A percentile compares a stretch with the other conserved stretches of the same genome.
These are phyloP conservation scores for Trichocomaceae sp. DNA, from an alignment of 2,329 filamentous ascomycete species.

Conservation along the genomic window DNA sequence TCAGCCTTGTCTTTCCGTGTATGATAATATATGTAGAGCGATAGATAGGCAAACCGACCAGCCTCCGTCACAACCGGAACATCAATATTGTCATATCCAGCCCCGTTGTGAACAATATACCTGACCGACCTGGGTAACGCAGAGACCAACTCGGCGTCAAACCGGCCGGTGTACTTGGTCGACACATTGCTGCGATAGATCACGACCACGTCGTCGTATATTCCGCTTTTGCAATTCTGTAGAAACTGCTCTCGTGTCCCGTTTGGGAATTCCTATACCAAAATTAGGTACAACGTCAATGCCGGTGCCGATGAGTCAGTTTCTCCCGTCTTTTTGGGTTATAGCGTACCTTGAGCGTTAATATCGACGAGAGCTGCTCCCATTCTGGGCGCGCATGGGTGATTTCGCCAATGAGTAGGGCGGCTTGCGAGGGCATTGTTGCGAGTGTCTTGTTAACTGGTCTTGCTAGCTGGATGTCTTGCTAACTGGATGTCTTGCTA, in stretches of 20 bases:
- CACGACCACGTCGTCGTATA: conserved; percentile 50
- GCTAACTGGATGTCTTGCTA: neutral
- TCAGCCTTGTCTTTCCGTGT: neutral
- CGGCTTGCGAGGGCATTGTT: conserved; percentile 32
- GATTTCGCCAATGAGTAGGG: conserved; percentile 42
- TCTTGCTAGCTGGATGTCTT: too few relatives aligned
- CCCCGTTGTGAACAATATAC: conserved; percentile 51
- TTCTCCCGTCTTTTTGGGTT: neutral
- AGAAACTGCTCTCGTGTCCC: conserved; percentile 53
- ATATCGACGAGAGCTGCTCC: conserved; percentile 35
- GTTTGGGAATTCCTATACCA: conserved; percentile 47
- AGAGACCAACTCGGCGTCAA: conserved; percentile 43
- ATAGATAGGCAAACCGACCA: conserved; percentile 19
- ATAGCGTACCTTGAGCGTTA: conserved; percentile 35
- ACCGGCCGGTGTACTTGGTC: conserved; percentile 43
- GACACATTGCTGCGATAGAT: conserved; percentile 56
- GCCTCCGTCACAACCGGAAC: conserved; percentile 46
- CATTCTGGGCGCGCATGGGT: conserved; percentile 39
- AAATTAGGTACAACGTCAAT: neutral
- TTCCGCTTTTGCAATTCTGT: conserved; percentile 47
- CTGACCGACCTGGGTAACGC: conserved; percentile 41
- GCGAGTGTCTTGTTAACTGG: too few relatives aligned
- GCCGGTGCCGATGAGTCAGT: neutral
- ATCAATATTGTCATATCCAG: conserved; percentile 57
- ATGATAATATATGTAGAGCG: too few relatives aligned